Evolutionary conservation across 2,329 filamentous ascomycete genomes (phyloP).

Genomic region (Colletotrichum sp.): DNA sequence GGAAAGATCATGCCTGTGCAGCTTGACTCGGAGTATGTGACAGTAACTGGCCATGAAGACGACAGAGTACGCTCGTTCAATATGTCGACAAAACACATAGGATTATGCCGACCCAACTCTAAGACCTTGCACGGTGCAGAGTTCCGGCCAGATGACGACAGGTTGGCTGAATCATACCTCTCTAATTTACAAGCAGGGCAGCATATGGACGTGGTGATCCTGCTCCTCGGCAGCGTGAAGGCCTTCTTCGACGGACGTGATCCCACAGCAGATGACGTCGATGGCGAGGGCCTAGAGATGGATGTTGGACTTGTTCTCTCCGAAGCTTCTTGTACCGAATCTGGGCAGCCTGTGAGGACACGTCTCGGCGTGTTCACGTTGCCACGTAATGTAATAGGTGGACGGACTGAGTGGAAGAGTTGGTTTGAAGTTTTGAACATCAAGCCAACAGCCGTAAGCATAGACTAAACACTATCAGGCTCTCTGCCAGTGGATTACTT

Average conservation of each 20-base stretch:
- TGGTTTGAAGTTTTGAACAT: neutral
- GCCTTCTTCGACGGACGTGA: neutral
- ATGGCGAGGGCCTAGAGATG: neutral
- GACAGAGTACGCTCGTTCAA: rapidly evolving
- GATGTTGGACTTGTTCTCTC: neutral
- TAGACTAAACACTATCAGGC: neutral
- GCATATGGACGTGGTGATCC: neutral
- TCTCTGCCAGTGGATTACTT: neutral
- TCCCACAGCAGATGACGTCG: neutral
- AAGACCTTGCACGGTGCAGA: rapidly evolving
- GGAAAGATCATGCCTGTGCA: neutral
- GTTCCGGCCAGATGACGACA: neutral
- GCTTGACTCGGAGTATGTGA: neutral
- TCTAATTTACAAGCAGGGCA: rapidly evolving
- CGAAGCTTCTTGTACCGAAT: neutral
- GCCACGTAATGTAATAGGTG: neutral
- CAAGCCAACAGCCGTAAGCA: neutral
- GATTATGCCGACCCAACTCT: rapidly evolving
- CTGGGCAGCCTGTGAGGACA: neutral
- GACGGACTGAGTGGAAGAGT: neutral
- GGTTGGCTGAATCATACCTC: neutral
- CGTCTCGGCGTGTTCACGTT: neutral
- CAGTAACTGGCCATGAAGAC: neutral
- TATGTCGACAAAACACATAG: neutral
- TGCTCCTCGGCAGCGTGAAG: neutral